Evolutionary conservation across 1,284 basidiomycete species (phyloP), one percentile per base, ranked within the genome.

Genomic region (Pseudozyma pruni): DNA sequence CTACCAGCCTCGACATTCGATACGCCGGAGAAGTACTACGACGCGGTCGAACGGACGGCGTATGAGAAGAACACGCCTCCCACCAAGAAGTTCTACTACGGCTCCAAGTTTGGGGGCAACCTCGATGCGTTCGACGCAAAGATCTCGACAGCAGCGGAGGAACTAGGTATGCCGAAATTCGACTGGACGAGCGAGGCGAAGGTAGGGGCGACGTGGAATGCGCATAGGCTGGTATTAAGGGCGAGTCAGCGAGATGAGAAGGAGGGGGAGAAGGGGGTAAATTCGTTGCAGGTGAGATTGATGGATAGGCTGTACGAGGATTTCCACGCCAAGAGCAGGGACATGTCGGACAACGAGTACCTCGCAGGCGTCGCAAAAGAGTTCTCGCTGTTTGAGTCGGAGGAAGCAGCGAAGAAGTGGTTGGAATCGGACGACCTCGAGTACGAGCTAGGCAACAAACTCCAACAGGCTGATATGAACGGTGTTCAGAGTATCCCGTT

Each of bases 41-140:
- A 74, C 22, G 44, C 51, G 14, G 17, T 75, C 27, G 63, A 70
- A n/a, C 40, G 55, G 8, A 75, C 74, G 1, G 46, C 66, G 22
- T 75, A 70, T 46, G 45, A 60, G 37, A 52, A 50, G 38, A 56
- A 68, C 27, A 4, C 37, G 31, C 72, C 74, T 19, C 72, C 74
- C 1, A 71, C 71, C 7, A 75, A 75, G 42, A 52, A 43, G 29
- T 49, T 58, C 29, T 75, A 75, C 59, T 72, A 75, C 43, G 25
- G 31, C 1, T 57, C 56, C 35, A 75, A 74, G 61, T 67, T 72
- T 23, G 71, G 66, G 8, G 51, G 38, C 1, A 50, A 47, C 14
- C 45, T 75, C 7, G 74, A 75, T 45, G 71, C 74, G 3, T 75
- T 75, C 39, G 70, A 75, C 22, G 42, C 51, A 11, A 74, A 73